Base-by-base conservation (phyloP, 805 yeast species). In the Monosporozyma solicola region DNA sequence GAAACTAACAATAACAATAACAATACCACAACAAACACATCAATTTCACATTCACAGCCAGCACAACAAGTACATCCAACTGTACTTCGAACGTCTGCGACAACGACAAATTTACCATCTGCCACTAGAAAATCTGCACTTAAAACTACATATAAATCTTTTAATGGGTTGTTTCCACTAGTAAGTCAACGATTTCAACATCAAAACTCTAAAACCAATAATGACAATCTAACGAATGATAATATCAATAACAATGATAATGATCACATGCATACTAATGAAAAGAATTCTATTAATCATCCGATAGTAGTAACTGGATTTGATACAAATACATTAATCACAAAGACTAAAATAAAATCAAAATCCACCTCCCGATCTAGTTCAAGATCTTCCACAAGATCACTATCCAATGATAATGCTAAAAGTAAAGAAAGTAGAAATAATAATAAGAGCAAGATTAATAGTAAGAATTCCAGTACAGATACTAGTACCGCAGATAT, bases 221-320 rank as follows among this genome's bases (percentile, higher is more conserved):
- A 29, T 51, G 54, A 29, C 47, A 50, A 24, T n/a, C 32, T 39
- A 32, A 47, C 37, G 20, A 45, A 47, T 31, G 33, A 47, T 29
- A 37, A 25, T 15, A 35, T 24, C 25, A 24, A 47, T 24, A 47
- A 33, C 7, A 33, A 24, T 20, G 35, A 47, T 33, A 24, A 47
- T 15, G 10, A n/a, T 27, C 29, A 27, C 29, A 27, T 27, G 29
- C 29, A 27, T 15, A 25, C 10, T 44, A 44, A 44, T 29, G 47
- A 44, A 44, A 44, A 44, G 13, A 29, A 29, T 25, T 41, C 15
- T 31, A 33, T 37, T 39, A 50, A 51, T 50, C 43, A 32, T 10
- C 43, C 43, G 7, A 24, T 37, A 8, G 55, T 63, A 15, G 59
- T 61, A 6, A 61, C 55, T 20, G 67, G 67, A 5, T 63, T 63